Evolutionary conservation across 1,284 basidiomycete species (phyloP).

Genomic region (Ganoderma sinense): DNA sequence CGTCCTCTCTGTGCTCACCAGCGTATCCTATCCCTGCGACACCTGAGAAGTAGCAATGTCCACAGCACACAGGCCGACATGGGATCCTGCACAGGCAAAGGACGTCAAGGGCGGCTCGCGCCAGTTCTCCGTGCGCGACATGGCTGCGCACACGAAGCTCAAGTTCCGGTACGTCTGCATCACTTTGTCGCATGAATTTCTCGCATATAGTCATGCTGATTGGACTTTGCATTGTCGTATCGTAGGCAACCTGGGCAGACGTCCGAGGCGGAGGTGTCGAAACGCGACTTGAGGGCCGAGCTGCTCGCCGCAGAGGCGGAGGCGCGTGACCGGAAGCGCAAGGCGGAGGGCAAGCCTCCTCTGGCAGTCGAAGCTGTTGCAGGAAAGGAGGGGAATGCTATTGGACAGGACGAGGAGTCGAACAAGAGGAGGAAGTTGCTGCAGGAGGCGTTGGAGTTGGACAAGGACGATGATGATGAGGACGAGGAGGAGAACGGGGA

Average conservation of each 20-base stretch:
- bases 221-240: background rate
- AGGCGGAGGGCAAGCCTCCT: conserved; percentile 74
- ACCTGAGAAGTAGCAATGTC: conserved; percentile 60
- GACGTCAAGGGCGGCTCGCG: conserved; percentile 89
- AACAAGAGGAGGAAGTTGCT: conserved; percentile 56
- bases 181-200: background rate
- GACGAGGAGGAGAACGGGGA: conserved; percentile 45
- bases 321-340: conserved; percentile 88
- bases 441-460: conserved; percentile 84
- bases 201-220: background rate
- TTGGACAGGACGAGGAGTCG: conserved; percentile 36
- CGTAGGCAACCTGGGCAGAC: conserved; percentile 86
- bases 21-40: background rate
- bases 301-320: conserved; percentile 84
- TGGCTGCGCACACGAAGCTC: conserved; percentile 93
- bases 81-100: conserved; percentile 88
- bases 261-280: conserved; percentile 74
- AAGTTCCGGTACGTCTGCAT: conserved; percentile 79
- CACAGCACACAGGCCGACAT: conserved; percentile 89
- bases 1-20: background rate
- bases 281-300: conserved; percentile 84
- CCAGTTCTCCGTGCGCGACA: conserved; percentile 89
- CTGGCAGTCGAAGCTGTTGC: conserved; percentile 36
- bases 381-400: background rate
- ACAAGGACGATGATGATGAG: conserved; percentile 83